These are phyloP conservation scores for Acaromyces ingoldii DNA, from an alignment of 1,284 basidiomycete species.

Conservation along the genomic window DNA sequence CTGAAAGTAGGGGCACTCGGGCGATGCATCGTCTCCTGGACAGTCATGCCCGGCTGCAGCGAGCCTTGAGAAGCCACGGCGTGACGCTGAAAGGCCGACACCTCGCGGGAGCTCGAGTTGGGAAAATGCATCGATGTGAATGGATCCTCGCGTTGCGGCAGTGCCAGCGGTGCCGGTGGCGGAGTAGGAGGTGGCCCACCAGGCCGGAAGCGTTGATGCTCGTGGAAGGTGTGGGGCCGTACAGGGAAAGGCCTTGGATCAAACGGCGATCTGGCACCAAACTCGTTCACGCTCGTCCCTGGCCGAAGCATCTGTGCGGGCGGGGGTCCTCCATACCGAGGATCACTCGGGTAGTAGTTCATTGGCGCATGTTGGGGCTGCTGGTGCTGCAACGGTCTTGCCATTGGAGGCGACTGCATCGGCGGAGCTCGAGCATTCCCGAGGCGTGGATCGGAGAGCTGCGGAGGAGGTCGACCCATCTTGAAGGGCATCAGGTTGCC, in stretches of 20 bases:
- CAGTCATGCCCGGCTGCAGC: constrained; percentile 43
- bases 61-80: constrained; percentile 14
- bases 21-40: constrained; percentile 34
- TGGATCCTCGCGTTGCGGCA: constrained; percentile 40
- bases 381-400: neutral
- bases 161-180: no score
- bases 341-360: no score
- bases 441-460: no score
- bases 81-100: constrained; percentile 38
- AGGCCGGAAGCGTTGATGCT: constrained; percentile 1
- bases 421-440: neutral
- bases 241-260: constrained; percentile 13
- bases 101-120: constrained; percentile 39
- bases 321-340: no score
- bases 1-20: neutral
- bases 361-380: neutral
- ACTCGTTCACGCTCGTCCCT: neutral
- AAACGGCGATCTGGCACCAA: neutral
- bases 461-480: no score
- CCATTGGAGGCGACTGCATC: neutral
- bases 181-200: no score
- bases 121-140: constrained; percentile 38
- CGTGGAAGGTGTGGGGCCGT: constrained; percentile 37
- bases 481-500: no score
- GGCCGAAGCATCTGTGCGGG: no score